phyloP scores from a whole-genome alignment of 768 basidiomycete species.

The Tulasnella sp. region DNA sequence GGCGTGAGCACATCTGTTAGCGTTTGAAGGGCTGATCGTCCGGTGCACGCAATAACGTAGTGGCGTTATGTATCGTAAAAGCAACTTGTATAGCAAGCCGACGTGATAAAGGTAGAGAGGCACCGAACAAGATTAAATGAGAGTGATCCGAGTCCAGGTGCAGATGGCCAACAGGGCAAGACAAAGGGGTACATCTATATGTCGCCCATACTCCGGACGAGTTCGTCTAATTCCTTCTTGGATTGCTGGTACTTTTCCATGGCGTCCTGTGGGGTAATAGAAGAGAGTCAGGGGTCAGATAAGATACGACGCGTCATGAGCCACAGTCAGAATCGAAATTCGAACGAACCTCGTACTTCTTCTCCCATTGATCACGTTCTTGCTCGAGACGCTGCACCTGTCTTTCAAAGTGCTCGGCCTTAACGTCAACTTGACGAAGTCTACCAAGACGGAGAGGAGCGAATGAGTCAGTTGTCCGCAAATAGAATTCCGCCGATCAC shows the following conservation, averaged over 20 bases:
- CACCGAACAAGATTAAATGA: neutral
- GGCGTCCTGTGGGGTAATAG: slow-evolving; percentile 50
- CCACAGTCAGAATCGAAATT: neutral
- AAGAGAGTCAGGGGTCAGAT: neutral
- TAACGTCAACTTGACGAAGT: slow-evolving; percentile 92
- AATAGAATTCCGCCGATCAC: neutral
- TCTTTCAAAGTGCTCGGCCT: slow-evolving; percentile 96
- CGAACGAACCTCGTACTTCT: slow-evolving; percentile 78
- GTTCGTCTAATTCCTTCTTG: slow-evolving; percentile 76
- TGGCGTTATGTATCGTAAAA: neutral
- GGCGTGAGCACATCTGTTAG: no score
- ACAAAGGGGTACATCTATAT: slow-evolving; percentile 32
- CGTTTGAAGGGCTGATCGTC: no score
- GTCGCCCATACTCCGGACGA: slow-evolving; percentile 66
- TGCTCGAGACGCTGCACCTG: slow-evolving; percentile 78
- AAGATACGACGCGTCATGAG: neutral
- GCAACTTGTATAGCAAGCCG: neutral
- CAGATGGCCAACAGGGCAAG: neutral
- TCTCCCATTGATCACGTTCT: slow-evolving; percentile 89
- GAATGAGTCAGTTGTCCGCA: neutral
- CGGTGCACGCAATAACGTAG: neutral
- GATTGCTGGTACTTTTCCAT: slow-evolving; percentile 60
- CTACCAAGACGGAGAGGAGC: slow-evolving; percentile 37
- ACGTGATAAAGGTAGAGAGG: neutral
- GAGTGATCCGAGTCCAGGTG: neutral